phyloP scores from a whole-genome alignment of 2,329 filamentous ascomycete genomes.

The Colletotrichum echinochloae region DNA sequence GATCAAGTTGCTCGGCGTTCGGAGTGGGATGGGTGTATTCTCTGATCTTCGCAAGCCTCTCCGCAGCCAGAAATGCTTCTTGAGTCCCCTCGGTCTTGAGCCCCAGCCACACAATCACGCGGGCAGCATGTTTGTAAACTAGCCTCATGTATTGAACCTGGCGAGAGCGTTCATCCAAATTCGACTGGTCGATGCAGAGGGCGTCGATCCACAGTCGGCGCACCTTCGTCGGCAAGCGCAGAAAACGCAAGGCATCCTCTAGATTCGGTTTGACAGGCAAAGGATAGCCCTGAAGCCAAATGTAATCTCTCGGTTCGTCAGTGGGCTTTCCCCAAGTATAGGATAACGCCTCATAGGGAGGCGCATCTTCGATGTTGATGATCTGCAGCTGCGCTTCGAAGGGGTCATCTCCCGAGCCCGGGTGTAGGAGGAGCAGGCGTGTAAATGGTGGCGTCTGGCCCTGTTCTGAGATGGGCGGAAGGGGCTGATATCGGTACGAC shows the following conservation, averaged over 20 bases:
- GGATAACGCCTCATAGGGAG: constrained; percentile 40
- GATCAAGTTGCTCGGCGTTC: constrained; percentile 7
- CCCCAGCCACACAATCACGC: constrained; percentile 31
- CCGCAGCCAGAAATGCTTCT: constrained; percentile 31
- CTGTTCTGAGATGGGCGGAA: constrained; percentile 29
- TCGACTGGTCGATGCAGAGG: constrained; percentile 44
- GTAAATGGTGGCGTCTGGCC: constrained; percentile 35
- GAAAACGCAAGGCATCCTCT: constrained; percentile 28
- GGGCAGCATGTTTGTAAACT: constrained; percentile 29
- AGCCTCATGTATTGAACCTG: constrained; percentile 38
- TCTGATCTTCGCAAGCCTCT: constrained; percentile 25
- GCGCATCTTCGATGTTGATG: constrained; percentile 31
- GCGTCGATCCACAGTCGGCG: constrained; percentile 45
- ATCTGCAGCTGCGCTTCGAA: constrained; percentile 31
- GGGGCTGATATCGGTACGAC: constrained; percentile 32
- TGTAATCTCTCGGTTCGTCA: constrained; percentile 33
- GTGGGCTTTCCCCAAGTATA: constrained; percentile 39
- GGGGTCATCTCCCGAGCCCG: constrained; percentile 38
- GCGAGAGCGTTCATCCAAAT: constrained; percentile 30
- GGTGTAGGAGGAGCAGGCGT: constrained; percentile 30
- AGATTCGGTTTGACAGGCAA: constrained; percentile 33
- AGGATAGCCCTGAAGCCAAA: constrained; percentile 25
- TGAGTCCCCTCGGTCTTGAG: constrained; percentile 24
- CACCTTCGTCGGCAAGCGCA: constrained; percentile 20
- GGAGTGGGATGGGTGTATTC: constrained; percentile 16